A percentile compares a stretch with the other conserved stretches of the same genome.
Conservation (phyloP, 176 grass and related monocot species). For the Thalia dealbata region DNA sequence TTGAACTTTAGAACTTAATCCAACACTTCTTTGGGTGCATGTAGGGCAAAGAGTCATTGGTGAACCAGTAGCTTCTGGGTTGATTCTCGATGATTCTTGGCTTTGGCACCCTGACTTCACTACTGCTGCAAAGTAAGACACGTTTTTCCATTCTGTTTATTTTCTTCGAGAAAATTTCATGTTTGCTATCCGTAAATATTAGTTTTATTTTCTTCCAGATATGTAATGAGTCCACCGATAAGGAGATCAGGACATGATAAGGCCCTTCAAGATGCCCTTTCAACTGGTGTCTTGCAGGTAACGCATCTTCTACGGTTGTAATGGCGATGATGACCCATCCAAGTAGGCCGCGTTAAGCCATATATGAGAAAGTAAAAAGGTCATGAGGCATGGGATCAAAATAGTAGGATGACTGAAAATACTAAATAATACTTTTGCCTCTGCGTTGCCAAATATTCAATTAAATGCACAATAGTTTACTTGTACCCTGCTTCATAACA, state of each 20-base stretch:
- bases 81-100: constrained; percentile 90
- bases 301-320: background rate
- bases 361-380: background rate
- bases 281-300: constrained; percentile 86
- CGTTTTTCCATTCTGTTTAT: background rate
- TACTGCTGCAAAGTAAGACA: constrained; percentile 65
- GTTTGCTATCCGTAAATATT: constrained; percentile 11
- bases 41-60: constrained; percentile 87
- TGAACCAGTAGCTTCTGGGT: constrained; percentile 89
- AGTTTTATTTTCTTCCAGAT: constrained; percentile 38
- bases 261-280: constrained; percentile 80
- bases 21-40: constrained; percentile 16
- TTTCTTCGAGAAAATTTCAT: background rate
- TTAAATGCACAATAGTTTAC: too few relatives aligned
- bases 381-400: background rate
- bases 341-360: background rate
- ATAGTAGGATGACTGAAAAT: too few relatives aligned
- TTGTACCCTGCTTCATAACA: too few relatives aligned
- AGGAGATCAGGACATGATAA: constrained; percentile 71
- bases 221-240: constrained; percentile 97
- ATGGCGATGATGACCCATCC: background rate
- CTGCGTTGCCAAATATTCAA: too few relatives aligned
- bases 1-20: constrained; percentile 16
- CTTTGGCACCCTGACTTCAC: constrained; percentile 86
- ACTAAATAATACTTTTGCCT: too few relatives aligned